phyloP scores from a whole-genome alignment of 805 yeast genomes.

The Monosporozyma servazzii region DNA sequence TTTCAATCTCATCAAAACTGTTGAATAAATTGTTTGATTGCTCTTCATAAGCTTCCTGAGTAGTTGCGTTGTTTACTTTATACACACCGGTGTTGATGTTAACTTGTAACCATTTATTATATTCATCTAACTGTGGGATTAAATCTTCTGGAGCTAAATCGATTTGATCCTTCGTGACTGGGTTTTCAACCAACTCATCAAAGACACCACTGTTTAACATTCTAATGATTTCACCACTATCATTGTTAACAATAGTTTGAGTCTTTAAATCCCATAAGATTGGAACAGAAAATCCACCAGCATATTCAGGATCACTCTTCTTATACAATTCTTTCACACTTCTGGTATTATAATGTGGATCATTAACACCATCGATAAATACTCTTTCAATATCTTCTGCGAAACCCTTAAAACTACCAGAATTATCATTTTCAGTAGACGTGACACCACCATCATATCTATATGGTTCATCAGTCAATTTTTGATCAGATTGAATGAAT shows the following conservation, averaged over 20 bases:
- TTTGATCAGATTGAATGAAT: slow-evolving; percentile 31
- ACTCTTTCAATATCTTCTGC: slow-evolving; percentile 14
- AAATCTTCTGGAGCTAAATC: slow-evolving; percentile 53
- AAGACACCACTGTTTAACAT: slow-evolving; percentile 71
- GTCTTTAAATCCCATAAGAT: slow-evolving; percentile 83
- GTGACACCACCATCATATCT: slow-evolving; percentile 17
- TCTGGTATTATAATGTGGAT: slow-evolving; percentile 48
- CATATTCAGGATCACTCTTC: slow-evolving; percentile 65
- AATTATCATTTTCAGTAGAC: slow-evolving; percentile 9
- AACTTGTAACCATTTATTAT: slow-evolving; percentile 78
- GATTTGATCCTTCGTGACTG: slow-evolving; percentile 30
- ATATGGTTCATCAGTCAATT: slow-evolving; percentile 8
- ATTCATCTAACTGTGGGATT: slow-evolving; percentile 52
- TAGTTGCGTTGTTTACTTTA: slow-evolving; percentile 79
- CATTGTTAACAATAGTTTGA: slow-evolving; percentile 80
- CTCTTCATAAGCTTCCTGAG: slow-evolving; percentile 70
- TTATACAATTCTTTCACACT: slow-evolving; percentile 64
- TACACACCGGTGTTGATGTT: slow-evolving; percentile 88
- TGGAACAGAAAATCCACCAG: slow-evolving; percentile 85
- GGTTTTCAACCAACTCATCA: slow-evolving; percentile 13
- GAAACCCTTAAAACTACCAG: slow-evolving; percentile 11
- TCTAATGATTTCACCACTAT: slow-evolving; percentile 81
- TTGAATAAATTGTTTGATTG: slow-evolving; percentile 56
- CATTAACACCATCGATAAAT: slow-evolving; percentile 39
- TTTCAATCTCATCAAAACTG: slow-evolving; percentile 63